Conservation (phyloP, 2,329 filamentous ascomycete genomes). For the Paecilomyces formosus region DNA sequence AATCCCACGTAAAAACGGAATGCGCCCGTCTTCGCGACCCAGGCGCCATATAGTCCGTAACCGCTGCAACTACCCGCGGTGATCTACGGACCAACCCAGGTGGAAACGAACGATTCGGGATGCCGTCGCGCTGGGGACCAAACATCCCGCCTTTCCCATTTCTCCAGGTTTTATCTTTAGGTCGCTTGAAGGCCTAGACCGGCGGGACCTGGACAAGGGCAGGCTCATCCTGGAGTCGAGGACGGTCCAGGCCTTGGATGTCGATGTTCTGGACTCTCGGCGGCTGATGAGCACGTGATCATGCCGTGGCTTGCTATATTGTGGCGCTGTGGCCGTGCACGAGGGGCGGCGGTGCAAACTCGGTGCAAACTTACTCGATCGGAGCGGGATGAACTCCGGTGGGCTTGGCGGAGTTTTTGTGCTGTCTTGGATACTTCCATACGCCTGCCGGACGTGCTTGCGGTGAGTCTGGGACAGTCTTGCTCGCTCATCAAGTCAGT, state of each 20-base stretch:
- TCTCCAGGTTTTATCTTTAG: background rate
- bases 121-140: background rate
- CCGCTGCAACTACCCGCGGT: background rate
- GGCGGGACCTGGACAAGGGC: slow-evolving; percentile 9
- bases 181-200: slow-evolving; percentile 19
- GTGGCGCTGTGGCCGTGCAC: slow-evolving; percentile 3
- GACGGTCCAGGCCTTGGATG: slow-evolving; percentile 21
- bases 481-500: background rate
- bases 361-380: slow-evolving; percentile 15
- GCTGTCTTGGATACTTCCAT: background rate
- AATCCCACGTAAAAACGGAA: background rate
- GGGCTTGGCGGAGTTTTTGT: slow-evolving; percentile 26
- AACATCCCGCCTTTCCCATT: background rate
- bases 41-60: background rate
- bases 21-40: background rate
- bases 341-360: slow-evolving; percentile 7
- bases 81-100: background rate
- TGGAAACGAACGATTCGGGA: background rate
- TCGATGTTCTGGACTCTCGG: slow-evolving; percentile 20
- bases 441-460: background rate
- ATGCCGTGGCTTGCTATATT: background rate
- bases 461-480: slow-evolving; percentile 8
- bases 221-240: slow-evolving; percentile 11
- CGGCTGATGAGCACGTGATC: slow-evolving; percentile 7
- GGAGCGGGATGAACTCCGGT: slow-evolving; percentile 12